Conservation (phyloP, 768 basidiomycete species). For the Cystoderma amianthinum region DNA sequence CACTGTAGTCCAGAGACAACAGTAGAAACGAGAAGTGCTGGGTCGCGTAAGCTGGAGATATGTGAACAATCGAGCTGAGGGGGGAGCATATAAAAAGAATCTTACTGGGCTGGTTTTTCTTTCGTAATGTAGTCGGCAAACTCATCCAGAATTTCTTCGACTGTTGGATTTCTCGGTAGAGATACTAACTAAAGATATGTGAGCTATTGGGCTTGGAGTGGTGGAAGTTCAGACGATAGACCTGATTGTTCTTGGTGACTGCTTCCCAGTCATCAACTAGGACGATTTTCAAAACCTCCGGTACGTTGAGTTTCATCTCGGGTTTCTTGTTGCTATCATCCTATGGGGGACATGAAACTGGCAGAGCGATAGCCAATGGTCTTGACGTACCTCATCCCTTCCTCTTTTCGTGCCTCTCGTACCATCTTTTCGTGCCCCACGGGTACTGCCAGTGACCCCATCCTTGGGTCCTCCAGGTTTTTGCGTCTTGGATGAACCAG, state of each 20-base stretch:
- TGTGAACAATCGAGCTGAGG: background rate
- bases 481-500: slow-evolving; percentile 12
- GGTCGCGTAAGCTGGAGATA: slow-evolving; percentile 48
- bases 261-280: slow-evolving; percentile 98
- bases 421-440: slow-evolving; percentile 49
- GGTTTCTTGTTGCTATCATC: slow-evolving; percentile 75
- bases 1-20: slow-evolving; percentile 79
- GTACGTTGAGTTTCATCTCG: slow-evolving; percentile 87
- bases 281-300: slow-evolving; percentile 82
- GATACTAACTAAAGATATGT: slow-evolving; percentile 88
- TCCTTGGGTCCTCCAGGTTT: slow-evolving; percentile 12
- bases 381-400: slow-evolving; percentile 55
- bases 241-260: slow-evolving; percentile 92
- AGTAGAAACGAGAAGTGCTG: slow-evolving; percentile 65
- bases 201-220: too few species aligned
- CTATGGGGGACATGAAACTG: slow-evolving; percentile 21
- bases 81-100: slow-evolving; percentile 5
- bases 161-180: slow-evolving; percentile 75
- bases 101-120: slow-evolving; percentile 42
- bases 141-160: slow-evolving; percentile 68
- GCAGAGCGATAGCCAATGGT: background rate
- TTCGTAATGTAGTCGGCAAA: slow-evolving; percentile 62
- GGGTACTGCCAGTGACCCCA: slow-evolving; percentile 22
- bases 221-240: too few species aligned
- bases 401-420: slow-evolving; percentile 62